Percentiles rank a stretch among this genome's conserved stretches.
Evolutionary conservation across 176 grass and related monocot genomes (phyloP).

Genomic region (Carex kokanica): DNA sequence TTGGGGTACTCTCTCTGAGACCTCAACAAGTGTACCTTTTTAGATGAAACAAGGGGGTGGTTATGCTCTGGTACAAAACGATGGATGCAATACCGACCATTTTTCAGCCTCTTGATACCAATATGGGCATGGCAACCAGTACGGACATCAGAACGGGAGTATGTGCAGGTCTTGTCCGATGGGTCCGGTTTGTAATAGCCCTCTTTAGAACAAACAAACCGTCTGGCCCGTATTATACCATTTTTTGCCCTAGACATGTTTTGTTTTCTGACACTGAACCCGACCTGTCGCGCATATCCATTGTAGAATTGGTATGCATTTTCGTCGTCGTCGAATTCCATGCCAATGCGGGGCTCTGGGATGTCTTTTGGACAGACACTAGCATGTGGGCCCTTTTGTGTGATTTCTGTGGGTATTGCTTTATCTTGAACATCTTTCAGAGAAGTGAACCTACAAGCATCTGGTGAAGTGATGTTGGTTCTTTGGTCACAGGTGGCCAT

Average conservation of each 20-base stretch:
- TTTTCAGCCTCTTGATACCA: conserved; percentile 40
- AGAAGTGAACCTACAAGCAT: too few relatives aligned
- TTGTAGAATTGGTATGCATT: conserved; percentile 43
- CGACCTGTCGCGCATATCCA: conserved; percentile 32
- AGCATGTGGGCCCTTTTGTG: background rate
- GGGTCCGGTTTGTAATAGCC: conserved; percentile 35
- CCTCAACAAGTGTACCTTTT: conserved; percentile 39
- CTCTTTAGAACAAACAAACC: conserved; percentile 37
- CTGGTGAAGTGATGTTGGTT: background rate
- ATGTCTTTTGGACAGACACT: conserved; percentile 3
- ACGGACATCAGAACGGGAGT: conserved; percentile 31
- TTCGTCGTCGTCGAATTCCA: conserved; percentile 40
- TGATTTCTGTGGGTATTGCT: background rate
- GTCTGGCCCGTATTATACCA: conserved; percentile 30
- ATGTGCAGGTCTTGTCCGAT: conserved; percentile 23
- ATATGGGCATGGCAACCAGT: conserved; percentile 41
- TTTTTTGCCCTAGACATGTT: conserved; percentile 31
- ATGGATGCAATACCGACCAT: conserved; percentile 28
- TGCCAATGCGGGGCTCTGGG: conserved; percentile 31
- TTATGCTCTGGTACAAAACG: conserved; percentile 40
- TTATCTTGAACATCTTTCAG: conserved; percentile 5
- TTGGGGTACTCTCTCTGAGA: conserved; percentile 33
- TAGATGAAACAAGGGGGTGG: conserved; percentile 29
- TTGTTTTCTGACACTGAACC: conserved; percentile 42
- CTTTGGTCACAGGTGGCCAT: conserved; percentile 1